Evolutionary conservation across 2,329 filamentous ascomycete genomes (phyloP), one percentile per base, ranked within the genome.

Genomic region (Verticillium longisporum): DNA sequence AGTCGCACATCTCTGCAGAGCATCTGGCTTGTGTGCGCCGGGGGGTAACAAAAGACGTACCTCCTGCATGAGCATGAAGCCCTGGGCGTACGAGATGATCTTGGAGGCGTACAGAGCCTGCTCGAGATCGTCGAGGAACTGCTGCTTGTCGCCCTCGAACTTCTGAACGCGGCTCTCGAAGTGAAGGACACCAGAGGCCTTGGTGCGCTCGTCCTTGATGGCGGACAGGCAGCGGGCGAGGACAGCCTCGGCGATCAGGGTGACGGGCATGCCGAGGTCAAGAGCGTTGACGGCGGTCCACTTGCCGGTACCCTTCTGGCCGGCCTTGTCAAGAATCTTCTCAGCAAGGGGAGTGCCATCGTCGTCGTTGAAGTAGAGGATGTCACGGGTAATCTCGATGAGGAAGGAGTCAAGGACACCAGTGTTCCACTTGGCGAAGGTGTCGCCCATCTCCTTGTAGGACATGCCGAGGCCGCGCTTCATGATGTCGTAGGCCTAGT

Each of bases 51-150:
- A 21, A 21, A 21, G 18, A 21, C 18, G 18, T 21, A 93, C 92
- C 81, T 96, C 90, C 83, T 98, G 94, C 87, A 99, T 98, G 74
- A 99, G 87, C 94, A 98, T 98, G 87, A 99, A 99, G 76, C 95
- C 95, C 83, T 99, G 95, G 68, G 95, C 92, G 77, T 99, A 99
- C 21, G 95, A 99, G 80, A 99, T 97, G 76, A 99, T 99, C 90
- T 99, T 99, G 74, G 94, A 98, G 68, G 95, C 95, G 76, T 99
- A 99, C 65, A 99, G 88, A 69, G 94, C 95, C 84, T 99, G 95
- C 85, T 99, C 95, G 59, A 99, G 91, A 79, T 99, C 93, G 69
- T 91, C 91, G 69, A 99, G 88, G 87, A 98, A 96, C 77, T 92
- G 86, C 77, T 91, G 83, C 85, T 90, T 92, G 87, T 97, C 86